Evolutionary conservation across 1,139 yeast species (phyloP).

Genomic region (Geotrichum histeridarum): DNA sequence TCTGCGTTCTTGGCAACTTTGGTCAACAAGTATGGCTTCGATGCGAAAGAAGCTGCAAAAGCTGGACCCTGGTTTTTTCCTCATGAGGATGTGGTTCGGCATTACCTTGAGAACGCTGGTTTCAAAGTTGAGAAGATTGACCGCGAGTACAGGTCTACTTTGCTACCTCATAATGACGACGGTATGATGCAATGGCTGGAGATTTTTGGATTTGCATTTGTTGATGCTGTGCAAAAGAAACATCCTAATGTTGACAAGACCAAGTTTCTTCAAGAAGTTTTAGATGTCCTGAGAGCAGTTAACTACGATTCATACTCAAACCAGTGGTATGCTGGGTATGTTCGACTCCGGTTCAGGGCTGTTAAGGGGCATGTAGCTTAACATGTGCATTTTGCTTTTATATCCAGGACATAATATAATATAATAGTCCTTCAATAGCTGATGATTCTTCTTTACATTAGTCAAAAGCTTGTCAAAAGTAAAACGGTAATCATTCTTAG

Average conservation of each 20-base stretch:
- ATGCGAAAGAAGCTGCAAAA: conserved; percentile 11
- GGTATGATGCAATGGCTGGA: conserved; percentile 27
- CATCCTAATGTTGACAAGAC: conserved; percentile 1
- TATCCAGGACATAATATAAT: too few species aligned
- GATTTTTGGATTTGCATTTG: conserved; percentile 26
- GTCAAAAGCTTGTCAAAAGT: too few species aligned
- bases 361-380: conserved; percentile 4
- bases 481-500: too few species aligned
- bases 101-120: conserved; percentile 23
- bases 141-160: conserved; percentile 25
- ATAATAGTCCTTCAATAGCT: too few species aligned
- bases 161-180: conserved; percentile 23
- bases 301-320: conserved; percentile 10
- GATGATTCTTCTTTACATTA: too few species aligned
- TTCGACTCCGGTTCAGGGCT: conserved; percentile 18
- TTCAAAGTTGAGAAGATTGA: conserved; percentile 25
- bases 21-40: conserved; percentile 16
- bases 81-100: conserved; percentile 18
- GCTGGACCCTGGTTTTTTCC: conserved; percentile 27
- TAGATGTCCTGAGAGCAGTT: conserved; percentile 11
- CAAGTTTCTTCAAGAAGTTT: conserved; percentile 11
- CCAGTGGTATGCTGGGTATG: conserved; percentile 17
- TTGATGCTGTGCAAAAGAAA: conserved; percentile 19
- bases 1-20: conserved; percentile 24
- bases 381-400: not conserved